Conservation (phyloP, 1,284 basidiomycete genomes). For the Rhodotorula sp. region DNA sequence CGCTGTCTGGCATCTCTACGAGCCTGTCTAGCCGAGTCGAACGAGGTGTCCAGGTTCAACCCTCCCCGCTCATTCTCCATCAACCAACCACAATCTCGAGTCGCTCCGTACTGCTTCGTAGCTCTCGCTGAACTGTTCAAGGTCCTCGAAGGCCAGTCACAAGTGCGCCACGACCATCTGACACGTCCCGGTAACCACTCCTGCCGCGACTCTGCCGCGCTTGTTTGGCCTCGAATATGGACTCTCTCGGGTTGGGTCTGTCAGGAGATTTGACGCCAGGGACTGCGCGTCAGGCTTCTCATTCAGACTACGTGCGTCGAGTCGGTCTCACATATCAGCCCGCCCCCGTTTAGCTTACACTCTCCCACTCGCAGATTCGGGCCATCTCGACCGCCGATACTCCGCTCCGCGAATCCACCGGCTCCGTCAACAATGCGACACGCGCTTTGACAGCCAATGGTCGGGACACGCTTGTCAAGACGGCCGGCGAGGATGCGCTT, state of each 20-base stretch:
- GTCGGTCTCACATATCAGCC: no score
- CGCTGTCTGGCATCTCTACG: not conserved
- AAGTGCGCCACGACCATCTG: no score
- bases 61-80: not conserved
- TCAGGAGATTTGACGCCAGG: not conserved
- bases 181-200: no score
- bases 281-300: not conserved
- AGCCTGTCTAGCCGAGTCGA: not conserved
- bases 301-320: conserved; percentile 6
- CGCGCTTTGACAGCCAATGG: no score
- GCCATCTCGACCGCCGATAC: conserved; percentile 15
- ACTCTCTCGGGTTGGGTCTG: not conserved
- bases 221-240: not conserved
- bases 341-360: no score
- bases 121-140: not conserved
- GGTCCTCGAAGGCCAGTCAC: no score
- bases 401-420: conserved; percentile 3
- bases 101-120: not conserved
- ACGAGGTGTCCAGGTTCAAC: not conserved
- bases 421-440: not conserved
- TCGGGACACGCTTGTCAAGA: no score
- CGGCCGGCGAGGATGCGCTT: not conserved
- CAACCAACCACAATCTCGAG: not conserved
- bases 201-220: no score
- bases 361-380: not conserved